phyloP scores from a whole-genome alignment of 805 yeast genomes.

The Starmerella sp. region DNA sequence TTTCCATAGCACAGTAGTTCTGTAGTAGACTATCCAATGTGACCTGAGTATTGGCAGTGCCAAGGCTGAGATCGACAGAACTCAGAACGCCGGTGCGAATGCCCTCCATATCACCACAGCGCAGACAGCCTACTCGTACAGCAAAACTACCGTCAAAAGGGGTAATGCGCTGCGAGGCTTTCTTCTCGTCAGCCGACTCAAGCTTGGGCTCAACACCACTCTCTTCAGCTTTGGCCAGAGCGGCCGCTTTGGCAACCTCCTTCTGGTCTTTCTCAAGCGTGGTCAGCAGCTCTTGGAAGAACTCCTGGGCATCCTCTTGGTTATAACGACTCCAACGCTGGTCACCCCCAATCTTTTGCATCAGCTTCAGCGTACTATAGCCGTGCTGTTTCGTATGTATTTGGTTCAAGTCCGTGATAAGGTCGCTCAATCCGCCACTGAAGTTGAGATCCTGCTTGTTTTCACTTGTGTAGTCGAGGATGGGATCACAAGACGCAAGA shows the following conservation, averaged over 20 bases:
- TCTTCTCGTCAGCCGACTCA: neutral
- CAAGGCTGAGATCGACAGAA: slow-evolving; percentile 29
- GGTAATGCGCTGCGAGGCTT: slow-evolving; percentile 35
- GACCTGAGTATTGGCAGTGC: neutral
- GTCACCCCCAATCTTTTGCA: slow-evolving; percentile 20
- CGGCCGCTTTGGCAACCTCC: slow-evolving; percentile 2
- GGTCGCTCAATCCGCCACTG: slow-evolving; percentile 21
- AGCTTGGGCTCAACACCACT: neutral
- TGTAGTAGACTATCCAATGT: slow-evolving; percentile 23
- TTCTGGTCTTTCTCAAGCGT: slow-evolving; percentile 28
- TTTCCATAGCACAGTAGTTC: slow-evolving; percentile 48
- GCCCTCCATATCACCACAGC: slow-evolving; percentile 92
- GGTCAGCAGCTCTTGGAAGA: slow-evolving; percentile 50
- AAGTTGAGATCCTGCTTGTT: slow-evolving; percentile 26
- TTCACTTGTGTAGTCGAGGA: slow-evolving; percentile 45
- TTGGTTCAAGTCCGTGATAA: slow-evolving; percentile 25
- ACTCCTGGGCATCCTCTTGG: slow-evolving; percentile 96
- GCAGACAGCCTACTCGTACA: slow-evolving; percentile 79
- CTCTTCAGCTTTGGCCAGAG: neutral
- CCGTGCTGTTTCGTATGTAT: slow-evolving; percentile 25
- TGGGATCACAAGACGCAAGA: slow-evolving; percentile 58
- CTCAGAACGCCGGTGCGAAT: slow-evolving; percentile 66
- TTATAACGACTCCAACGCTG: slow-evolving; percentile 72
- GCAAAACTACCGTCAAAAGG: slow-evolving; percentile 88
- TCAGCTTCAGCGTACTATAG: slow-evolving; percentile 23